Percentiles rank a stretch among this genome's conserved stretches.
These are phyloP conservation scores for Pontederia paniculata DNA, from an alignment of 176 grass and related monocot genomes.

Conservation along the genomic window DNA sequence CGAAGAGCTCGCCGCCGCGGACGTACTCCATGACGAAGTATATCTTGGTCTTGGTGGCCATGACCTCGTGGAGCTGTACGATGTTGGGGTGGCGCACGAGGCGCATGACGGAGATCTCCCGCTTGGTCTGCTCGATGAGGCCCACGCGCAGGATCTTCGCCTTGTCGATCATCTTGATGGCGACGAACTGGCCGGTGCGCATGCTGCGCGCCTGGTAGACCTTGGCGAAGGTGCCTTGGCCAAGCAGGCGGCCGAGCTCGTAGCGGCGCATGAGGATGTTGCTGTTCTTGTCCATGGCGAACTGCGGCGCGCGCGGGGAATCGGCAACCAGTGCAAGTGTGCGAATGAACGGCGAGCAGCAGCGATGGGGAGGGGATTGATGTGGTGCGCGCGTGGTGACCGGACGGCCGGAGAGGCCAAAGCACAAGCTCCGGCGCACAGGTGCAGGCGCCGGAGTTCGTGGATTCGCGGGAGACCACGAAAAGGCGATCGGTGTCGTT, in stretches of 20 bases:
- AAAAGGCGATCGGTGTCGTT: too few relatives aligned
- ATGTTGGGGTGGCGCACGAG: slow-evolving; percentile 72
- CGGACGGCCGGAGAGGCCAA: too few relatives aligned
- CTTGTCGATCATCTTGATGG: slow-evolving; percentile 88
- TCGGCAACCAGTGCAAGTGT: too few relatives aligned
- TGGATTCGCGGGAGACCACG: too few relatives aligned
- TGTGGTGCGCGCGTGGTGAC: too few relatives aligned
- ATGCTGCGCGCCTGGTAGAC: slow-evolving; percentile 73
- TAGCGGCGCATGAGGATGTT: slow-evolving; percentile 84
- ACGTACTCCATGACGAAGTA: slow-evolving; percentile 96
- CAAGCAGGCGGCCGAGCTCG: slow-evolving; percentile 58
- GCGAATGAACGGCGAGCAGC: too few relatives aligned
- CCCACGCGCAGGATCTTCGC: slow-evolving; percentile 76
- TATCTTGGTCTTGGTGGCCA: slow-evolving; percentile 86
- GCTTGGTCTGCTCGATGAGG: slow-evolving; percentile 92
- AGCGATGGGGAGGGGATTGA: too few relatives aligned
- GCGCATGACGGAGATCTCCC: slow-evolving; percentile 87
- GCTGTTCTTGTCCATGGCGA: slow-evolving; percentile 63
- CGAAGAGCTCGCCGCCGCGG: slow-evolving; percentile 66
- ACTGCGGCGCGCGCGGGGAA: too few relatives aligned
- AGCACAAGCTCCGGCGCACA: too few relatives aligned
- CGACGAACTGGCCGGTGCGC: slow-evolving; percentile 41
- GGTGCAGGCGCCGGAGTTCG: too few relatives aligned
- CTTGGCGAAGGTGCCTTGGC: slow-evolving; percentile 93
- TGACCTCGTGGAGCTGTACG: slow-evolving; percentile 86